Base-by-base conservation (phyloP, 331 rosid genomes). In the Quercus phellos region DNA sequence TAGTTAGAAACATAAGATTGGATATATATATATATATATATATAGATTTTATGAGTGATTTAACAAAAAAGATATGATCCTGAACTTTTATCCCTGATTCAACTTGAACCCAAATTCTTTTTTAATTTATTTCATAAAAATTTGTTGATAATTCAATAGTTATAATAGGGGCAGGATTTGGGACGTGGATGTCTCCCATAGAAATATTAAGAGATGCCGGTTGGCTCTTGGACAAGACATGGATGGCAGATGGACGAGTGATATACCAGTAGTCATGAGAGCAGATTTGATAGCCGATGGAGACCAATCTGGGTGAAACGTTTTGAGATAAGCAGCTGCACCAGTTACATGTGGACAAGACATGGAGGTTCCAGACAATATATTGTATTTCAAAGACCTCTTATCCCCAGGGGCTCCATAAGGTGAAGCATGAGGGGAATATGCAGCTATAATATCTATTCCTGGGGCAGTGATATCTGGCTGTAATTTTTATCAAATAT, bases 221-320 rank as follows among this genome's bases (percentile, higher is more conserved):
- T 34, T 34, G 38, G 38, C 38, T 34, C 8, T 34, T 34, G 8
- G 38, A 6, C 2, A 34, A 34, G 38, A 5, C 8, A 34, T 34
- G 38, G 8, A 34, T 34, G 38, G 50, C 50, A 2, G 50, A 42
- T 7, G 50, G 13, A 42, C 2, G 50, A 42, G 50, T 42, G 13
- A 9, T 9, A 42, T 56, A 21, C 64, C 64, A 9, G 78, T 72
- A 1, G 82, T 79, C 78, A 79, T 79, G 16, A 72, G 64, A 1
- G 82, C 68, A 79, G 82, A 79, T 79, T 79, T 72, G 21, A 79
- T 34, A 17, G 78, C 78, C 2, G 74, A 53, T 1, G 78, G 82
- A 51, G 73, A 79, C 78, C 74, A 79, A 29, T 72, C 29, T 4
- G 54, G 77, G 30, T 63, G 78, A 53, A 72, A 79, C 0, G 19